Evolutionary conservation across 805 yeast genomes (phyloP), one percentile per base, ranked within the genome.

Genomic region (Nakazawaea wyomingensis): DNA sequence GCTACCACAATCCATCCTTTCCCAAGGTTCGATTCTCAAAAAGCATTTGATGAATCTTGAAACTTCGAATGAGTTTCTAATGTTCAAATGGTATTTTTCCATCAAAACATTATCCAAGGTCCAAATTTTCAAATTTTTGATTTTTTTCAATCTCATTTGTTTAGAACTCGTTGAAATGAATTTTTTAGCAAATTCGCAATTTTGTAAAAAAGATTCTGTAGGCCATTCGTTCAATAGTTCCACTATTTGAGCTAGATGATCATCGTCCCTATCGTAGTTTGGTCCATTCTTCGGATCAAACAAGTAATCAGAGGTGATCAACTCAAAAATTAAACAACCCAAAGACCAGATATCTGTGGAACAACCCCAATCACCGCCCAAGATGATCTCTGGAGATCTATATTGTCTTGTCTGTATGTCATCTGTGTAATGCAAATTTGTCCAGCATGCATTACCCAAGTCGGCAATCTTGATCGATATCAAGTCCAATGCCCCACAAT

Each of bases 341-440:
- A 85, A 70, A n/a, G 96, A 85, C 99, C 99, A 93, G 37, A 91
- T 74, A 63, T 93, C 99, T 1, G 95, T 82, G 43, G 91, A 80
- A 41, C 96, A 89, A 1, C 99, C 99, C 99, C 99, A 93, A 26
- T 76, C 71, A 8, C 85, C 76, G 0, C 95, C 93, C 16, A 85
- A 54, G 13, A 85, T 62, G 4, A 84, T 85, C 56, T 91, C 99
- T 1, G 98, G 98, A 0, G 96, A 78, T 35, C 99, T 71, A 61
- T 89, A 89, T 60, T 89, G 96, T 36, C 97, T 72, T 1, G 97
- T 89, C 62, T 89, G 96, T 48, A 89, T 86, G 49, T 87, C 90
- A 60, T 87, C 79, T 4, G 96, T 85, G 62, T 84, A 87, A 59
- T 89, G 96, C 39, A 76, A 76, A 55, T 78, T 74, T 4, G 74